Evolutionary conservation across 768 basidiomycete genomes (phyloP).

Genomic region (Rhodotorula babjevae): DNA sequence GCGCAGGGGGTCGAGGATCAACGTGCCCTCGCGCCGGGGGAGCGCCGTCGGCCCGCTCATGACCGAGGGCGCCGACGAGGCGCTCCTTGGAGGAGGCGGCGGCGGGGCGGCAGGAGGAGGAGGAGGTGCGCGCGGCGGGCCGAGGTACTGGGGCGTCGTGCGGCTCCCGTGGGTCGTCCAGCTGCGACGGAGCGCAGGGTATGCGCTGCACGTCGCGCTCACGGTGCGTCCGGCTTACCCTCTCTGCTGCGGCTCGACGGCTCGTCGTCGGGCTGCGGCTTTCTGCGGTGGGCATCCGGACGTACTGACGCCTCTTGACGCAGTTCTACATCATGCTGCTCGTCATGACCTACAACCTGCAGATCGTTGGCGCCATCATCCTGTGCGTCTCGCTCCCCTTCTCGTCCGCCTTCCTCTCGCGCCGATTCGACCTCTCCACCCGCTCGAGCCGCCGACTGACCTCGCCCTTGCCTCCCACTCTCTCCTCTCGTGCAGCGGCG

Average conservation of each 20-base stretch:
- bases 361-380: slow-evolving; percentile 26
- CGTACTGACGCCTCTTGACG: no score
- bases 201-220: slow-evolving; percentile 12
- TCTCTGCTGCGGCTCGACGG: no score
- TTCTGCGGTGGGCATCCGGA: no score
- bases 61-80: slow-evolving; percentile 12
- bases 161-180: slow-evolving; percentile 14
- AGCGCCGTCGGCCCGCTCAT: neutral
- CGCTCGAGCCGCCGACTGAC: no score
- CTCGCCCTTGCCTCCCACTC: no score
- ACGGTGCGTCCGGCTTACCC: neutral
- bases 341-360: slow-evolving; percentile 32
- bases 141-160: slow-evolving; percentile 18
- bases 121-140: no score
- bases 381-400: neutral
- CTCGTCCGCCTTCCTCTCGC: neutral
- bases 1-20: neutral
- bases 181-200: slow-evolving; percentile 5
- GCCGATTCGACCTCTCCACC: no score
- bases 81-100: slow-evolving; percentile 1
- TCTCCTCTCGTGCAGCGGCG: slow-evolving; percentile 2
- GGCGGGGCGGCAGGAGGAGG: neutral
- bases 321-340: slow-evolving; percentile 34
- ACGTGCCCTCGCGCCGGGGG: slow-evolving; percentile 4
- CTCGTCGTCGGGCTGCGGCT: no score